Conservation (phyloP, 2,329 filamentous ascomycete genomes). For the Xylariaceae sp. region DNA sequence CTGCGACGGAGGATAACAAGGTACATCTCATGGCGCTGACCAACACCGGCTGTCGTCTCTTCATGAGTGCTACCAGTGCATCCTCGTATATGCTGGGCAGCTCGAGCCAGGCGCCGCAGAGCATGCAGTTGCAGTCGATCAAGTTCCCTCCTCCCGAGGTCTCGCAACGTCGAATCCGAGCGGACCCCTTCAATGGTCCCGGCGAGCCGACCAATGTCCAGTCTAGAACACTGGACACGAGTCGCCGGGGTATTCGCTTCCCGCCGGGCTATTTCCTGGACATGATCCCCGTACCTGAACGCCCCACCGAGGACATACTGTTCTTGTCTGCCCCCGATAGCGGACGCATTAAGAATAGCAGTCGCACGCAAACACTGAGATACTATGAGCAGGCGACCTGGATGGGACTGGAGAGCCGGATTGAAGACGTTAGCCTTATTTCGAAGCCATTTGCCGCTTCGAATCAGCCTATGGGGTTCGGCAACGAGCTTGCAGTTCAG, state of each 20-base stretch:
- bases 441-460: constrained; percentile 68
- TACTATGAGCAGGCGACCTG: constrained; percentile 78
- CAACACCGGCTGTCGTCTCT: constrained; percentile 83
- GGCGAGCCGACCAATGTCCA: constrained; percentile 42
- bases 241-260: constrained; percentile 56
- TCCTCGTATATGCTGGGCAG: constrained; percentile 59
- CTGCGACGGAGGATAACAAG: constrained; percentile 70
- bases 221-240: constrained; percentile 45
- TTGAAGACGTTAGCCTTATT: constrained; percentile 73
- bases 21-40: constrained; percentile 88
- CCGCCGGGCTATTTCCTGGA: constrained; percentile 89
- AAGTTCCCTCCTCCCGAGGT: constrained; percentile 72
- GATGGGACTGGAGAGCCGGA: constrained; percentile 66
- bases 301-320: constrained; percentile 58
- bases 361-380: constrained; percentile 47
- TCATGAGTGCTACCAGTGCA: constrained; percentile 82
- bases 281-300: constrained; percentile 62
- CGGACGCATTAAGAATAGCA: constrained; percentile 67
- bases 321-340: constrained; percentile 87
- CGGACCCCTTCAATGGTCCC: constrained; percentile 28
- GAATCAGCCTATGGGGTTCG: constrained; percentile 68
- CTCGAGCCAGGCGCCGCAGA: constrained; percentile 67
- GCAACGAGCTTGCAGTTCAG: constrained; percentile 94
- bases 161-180: constrained; percentile 24
- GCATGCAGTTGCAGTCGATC: constrained; percentile 97